Percentiles rank a stretch among this genome's conserved stretches.
Evolutionary conservation across 805 yeast genomes (phyloP).

Genomic region (Starmerella floris): DNA sequence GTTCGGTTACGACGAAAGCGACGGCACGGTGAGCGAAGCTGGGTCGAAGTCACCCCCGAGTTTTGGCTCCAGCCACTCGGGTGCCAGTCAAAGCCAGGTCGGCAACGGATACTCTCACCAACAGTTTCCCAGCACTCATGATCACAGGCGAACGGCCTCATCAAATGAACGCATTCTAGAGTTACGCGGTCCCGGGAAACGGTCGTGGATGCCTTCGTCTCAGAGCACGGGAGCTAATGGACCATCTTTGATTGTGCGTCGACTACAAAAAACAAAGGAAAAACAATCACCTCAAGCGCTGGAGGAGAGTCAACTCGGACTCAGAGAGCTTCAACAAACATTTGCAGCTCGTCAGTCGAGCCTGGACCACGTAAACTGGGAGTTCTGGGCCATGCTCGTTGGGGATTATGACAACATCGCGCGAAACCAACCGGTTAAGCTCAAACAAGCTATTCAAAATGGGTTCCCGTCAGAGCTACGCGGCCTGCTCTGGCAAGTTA

Average conservation of each 20-base stretch:
- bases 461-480: constrained; percentile 81
- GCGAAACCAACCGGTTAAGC: constrained; percentile 42
- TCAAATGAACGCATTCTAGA: constrained; percentile 11
- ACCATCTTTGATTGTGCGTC: constrained; percentile 17
- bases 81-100: not conserved
- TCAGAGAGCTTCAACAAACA: constrained; percentile 26
- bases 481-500: constrained; percentile 86
- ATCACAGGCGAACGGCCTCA: constrained; percentile 1
- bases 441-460: constrained; percentile 46
- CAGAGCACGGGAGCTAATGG: not conserved
- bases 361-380: constrained; percentile 28
- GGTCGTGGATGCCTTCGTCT: constrained; percentile 8
- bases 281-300: constrained; percentile 30
- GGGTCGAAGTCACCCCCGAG: not conserved
- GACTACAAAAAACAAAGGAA: constrained; percentile 20
- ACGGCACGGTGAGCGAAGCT: not conserved
- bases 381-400: constrained; percentile 75
- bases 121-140: not conserved
- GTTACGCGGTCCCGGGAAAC: constrained; percentile 13
- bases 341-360: constrained; percentile 21
- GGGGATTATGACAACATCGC: constrained; percentile 63
- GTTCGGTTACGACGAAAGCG: not conserved
- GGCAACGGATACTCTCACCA: not conserved
- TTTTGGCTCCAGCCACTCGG: not conserved
- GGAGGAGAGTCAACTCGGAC: constrained; percentile 39